Evolutionary conservation across 2,329 filamentous ascomycete species (phyloP).

Genomic region (Aspergillus sp.): DNA sequence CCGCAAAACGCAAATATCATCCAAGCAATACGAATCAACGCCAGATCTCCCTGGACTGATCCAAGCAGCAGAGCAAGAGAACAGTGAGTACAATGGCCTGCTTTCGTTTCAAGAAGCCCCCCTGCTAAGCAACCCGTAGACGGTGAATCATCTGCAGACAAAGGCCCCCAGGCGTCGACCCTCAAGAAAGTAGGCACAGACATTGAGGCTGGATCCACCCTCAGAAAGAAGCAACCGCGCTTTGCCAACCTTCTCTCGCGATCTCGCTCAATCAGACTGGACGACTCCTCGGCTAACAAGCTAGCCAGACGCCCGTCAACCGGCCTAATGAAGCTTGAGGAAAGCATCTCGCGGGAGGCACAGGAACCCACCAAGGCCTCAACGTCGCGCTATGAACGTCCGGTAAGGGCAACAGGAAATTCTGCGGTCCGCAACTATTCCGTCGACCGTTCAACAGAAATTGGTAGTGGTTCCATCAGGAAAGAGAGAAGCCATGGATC

Average conservation of each 20-base stretch:
- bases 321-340: constrained; percentile 34
- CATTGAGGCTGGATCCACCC: constrained; percentile 17
- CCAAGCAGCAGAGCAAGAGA: constrained; percentile 22
- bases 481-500: constrained; percentile 29
- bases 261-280: constrained; percentile 40
- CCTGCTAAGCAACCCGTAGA: constrained; percentile 13
- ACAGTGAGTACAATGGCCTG: constrained; percentile 14
- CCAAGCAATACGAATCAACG: constrained; percentile 37
- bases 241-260: constrained; percentile 42
- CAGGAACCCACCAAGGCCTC: constrained; percentile 56
- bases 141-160: constrained; percentile 14
- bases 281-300: constrained; percentile 33
- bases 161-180: constrained; percentile 14
- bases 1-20: constrained; percentile 29
- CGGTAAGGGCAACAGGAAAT: constrained; percentile 63
- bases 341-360: constrained; percentile 28
- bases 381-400: constrained; percentile 61
- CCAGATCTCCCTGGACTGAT: constrained; percentile 35
- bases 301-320: constrained; percentile 35
- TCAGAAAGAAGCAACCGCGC: constrained; percentile 41
- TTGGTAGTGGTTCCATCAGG: constrained; percentile 22
- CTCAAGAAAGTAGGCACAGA: constrained; percentile 24
- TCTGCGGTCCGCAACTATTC: constrained; percentile 66
- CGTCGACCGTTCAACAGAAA: constrained; percentile 56
- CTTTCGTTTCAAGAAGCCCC: not conserved